Evolutionary conservation across 352 stramenopile species (phyloP).

Genomic region (Globisporangium carolinianum): DNA sequence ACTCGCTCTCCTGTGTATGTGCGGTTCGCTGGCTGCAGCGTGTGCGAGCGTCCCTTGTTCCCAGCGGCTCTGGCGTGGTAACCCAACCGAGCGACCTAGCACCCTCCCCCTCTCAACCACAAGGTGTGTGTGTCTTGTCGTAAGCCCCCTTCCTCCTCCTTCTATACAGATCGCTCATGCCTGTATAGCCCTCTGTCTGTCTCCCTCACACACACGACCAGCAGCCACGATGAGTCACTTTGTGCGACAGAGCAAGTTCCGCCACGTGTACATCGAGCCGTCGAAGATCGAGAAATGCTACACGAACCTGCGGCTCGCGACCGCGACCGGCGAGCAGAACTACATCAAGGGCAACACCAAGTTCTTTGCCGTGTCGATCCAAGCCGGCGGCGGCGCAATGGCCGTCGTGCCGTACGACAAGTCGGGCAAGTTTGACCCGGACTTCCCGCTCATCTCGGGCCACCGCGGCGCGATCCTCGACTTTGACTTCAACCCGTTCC

Average conservation of each 20-base stretch:
- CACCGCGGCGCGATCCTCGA: constrained; percentile 96
- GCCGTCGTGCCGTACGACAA: constrained; percentile 93
- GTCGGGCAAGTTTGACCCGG: constrained; percentile 91
- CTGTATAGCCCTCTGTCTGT: no score
- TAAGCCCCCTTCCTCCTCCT: no score
- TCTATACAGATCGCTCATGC: no score
- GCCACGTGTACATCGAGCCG: constrained; percentile 96
- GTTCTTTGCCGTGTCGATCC: constrained; percentile 97
- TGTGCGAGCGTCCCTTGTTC: no score
- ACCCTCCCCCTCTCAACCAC: no score
- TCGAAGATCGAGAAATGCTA: constrained; percentile 93
- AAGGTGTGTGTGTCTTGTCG: no score
- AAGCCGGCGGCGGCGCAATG: constrained; percentile 86
- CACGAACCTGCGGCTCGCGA: constrained; percentile 91
- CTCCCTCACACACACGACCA: no score
- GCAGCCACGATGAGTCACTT: constrained; percentile 86
- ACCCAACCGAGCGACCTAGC: no score
- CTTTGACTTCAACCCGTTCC: constrained; percentile 99
- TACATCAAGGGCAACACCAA: constrained; percentile 99
- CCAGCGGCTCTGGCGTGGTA: no score
- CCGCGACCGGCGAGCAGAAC: constrained; percentile 98
- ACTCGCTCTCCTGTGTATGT: no score
- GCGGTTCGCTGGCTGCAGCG: no score
- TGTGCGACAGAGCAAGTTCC: constrained; percentile 97
- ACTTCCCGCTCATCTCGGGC: constrained; percentile 93